Base-by-base conservation (phyloP, 169 alveolate species). In the Eimeria falciformis region DNA sequence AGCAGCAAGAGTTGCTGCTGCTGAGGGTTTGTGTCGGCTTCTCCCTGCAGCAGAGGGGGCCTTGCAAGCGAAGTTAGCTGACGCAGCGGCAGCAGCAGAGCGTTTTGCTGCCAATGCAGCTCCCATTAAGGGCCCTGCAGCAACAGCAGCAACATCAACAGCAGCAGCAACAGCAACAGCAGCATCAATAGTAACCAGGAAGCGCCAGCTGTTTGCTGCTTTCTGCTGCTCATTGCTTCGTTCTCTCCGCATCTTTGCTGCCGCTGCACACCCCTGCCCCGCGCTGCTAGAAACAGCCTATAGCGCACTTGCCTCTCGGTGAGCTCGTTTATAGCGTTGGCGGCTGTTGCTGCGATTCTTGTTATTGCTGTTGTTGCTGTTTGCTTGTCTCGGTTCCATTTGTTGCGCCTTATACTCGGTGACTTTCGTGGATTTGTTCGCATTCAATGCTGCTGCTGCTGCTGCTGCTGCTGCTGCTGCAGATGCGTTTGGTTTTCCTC, bases 191-290 rank as follows among this genome's bases (percentile, higher is more conserved):
- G 55, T 21, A 53, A 71, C 55, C 18, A 50, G 25, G 33, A 37
- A 29, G 29, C 50, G 40, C 45, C 14, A 33, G 17, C 14, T n/a
- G 85, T n/a, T n/a, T 50, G 50, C 88, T 79, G 40, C 21, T 25
- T 79, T 79, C 88, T 79, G 88, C 53, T 18, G 55, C 56, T 27
- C 25, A 37, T 25, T 79, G 73, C 88, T 79, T 25, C 88, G 88
- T 21, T 46, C 73, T n/a, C 56, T 79, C 55, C 88, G 88, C 25
- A 55, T 79, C n/a, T 79, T 50, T 79, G 88, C 88, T 53, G 88
- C 73, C 33, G 68, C 88, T 50, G 88, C 33, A 43, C 40, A n/a
- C 3, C 50, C 88, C 75, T 79, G 88, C 18, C 88, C 88, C 0
- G 71, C 55, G 29, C n/a, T 79, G 88, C 53, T 79, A 25, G 56